Evolutionary conservation across 2,329 filamentous ascomycete species (phyloP), one percentile per base, ranked within the genome.

Genomic region (Coniochaeta pulveracea): DNA sequence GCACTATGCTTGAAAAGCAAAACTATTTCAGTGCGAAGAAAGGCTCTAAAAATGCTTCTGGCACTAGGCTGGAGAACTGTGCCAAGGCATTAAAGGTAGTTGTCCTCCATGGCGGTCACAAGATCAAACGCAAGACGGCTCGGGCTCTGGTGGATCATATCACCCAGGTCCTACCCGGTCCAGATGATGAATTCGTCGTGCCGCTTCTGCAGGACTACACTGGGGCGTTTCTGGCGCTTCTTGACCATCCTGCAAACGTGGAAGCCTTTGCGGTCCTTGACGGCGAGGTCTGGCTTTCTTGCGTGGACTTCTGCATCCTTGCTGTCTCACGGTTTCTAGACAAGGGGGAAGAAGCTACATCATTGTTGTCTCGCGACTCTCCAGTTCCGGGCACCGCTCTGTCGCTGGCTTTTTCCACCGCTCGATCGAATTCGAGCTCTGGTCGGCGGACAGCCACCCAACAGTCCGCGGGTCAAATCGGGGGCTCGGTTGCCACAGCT

Each of bases 141-240:
- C 71, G 79, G 44, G 74, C 81, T 5, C 61, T 95, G 11, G 64
- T 93, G 42, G 77, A 85, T 42, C 86, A 94, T 55, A 80, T 96
- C 39, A 78, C 75, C 3, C 77, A 94, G 42, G 75, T 76, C 12
- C 63, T 93, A 4, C 72, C 76, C 2, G 69, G 63, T 11, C 54
- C 66, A 1, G 70, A 76, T 34, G 75, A 75, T 10, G 67, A 63
- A 3, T 72, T 80, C 34, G 76, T 85, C 41, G 66, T 76, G 37
- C 78, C 81, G 10, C 64, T 98, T 5, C 60, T 77, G 16, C 67
- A 76, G 31, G 76, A 91, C 48, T 93, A 95, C 51, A 68, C 84
- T 43, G 93, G 84, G 58, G 72, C 77, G 14, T 60, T 98, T 43
- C 63, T 71, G 4, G 65, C 71, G 18, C 57, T 95, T 3, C 66